phyloP scores from a whole-genome alignment of 345 rosid genomes.

The Eucalyptus pumila region DNA sequence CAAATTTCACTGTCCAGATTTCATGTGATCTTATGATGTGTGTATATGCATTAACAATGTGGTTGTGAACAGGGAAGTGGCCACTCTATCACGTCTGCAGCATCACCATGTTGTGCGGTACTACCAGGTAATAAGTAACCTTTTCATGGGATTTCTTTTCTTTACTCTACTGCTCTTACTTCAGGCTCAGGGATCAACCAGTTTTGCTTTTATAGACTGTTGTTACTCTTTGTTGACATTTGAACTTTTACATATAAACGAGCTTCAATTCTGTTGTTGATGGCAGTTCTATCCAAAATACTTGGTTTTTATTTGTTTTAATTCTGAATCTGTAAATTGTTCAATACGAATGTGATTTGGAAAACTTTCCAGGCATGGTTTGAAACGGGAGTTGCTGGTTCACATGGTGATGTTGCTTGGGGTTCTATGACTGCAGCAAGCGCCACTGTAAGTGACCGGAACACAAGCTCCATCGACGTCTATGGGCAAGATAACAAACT shows the following conservation, averaged over 20 bases:
- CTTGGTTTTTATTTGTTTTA: background rate
- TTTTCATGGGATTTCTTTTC: background rate
- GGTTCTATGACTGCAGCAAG: constrained; percentile 76
- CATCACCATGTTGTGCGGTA: constrained; percentile 99
- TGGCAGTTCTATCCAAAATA: background rate
- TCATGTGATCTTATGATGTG: background rate
- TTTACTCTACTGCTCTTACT: background rate
- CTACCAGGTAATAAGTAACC: constrained; percentile 57
- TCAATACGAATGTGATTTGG: background rate
- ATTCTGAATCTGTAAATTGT: background rate
- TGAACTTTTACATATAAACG: background rate
- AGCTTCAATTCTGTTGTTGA: background rate
- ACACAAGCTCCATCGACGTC: constrained; percentile 40
- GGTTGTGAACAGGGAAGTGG: constrained; percentile 76
- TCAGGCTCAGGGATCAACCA: background rate
- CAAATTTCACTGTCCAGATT: background rate
- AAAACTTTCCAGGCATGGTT: constrained; percentile 77
- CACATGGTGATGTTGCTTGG: constrained; percentile 45
- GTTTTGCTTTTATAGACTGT: background rate
- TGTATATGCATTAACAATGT: background rate
- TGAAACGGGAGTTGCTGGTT: constrained; percentile 77
- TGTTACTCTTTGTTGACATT: background rate
- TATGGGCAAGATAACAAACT: constrained; percentile 52
- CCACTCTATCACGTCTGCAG: constrained; percentile 93
- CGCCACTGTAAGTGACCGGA: constrained; percentile 43